Percentiles rank a stretch among this genome's conserved stretches.
These are phyloP conservation scores for Sporothrix schenckii DNA, from an alignment of 2,329 filamentous ascomycete genomes.

Conservation along the genomic window DNA sequence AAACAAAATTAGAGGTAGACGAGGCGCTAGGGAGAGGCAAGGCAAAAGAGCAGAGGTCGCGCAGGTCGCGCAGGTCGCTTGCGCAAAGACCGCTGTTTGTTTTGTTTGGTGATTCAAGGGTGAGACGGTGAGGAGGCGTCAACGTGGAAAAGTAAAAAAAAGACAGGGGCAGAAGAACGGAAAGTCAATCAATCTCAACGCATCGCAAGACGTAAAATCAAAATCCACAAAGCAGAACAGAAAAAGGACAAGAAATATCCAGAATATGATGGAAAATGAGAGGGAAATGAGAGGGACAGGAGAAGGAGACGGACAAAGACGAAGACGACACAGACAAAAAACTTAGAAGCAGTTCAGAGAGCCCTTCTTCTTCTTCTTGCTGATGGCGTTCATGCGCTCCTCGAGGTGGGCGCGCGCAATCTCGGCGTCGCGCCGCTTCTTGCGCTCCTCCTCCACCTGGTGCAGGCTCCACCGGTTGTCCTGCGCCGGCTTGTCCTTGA, in stretches of 20 bases:
- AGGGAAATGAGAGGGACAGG: not conserved
- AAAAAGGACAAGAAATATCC: not conserved
- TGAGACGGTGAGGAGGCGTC: not conserved
- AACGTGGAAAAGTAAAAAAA: not conserved
- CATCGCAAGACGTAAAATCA: conserved; percentile 28
- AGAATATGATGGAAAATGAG: not conserved
- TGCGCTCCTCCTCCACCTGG: conserved; percentile 93
- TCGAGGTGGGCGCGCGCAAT: conserved; percentile 85
- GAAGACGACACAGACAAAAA: not conserved
- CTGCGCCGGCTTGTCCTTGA: conserved; percentile 58
- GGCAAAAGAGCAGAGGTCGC: not conserved
- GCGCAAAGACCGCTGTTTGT: conserved; percentile 27
- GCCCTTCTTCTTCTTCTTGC: conserved; percentile 92
- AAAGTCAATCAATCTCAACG: conserved; percentile 10
- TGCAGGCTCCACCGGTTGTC: conserved; percentile 73
- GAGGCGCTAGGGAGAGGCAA: conserved; percentile 20
- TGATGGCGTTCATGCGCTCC: conserved; percentile 90
- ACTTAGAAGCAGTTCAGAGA: conserved; percentile 94
- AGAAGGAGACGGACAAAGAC: conserved; percentile 2
- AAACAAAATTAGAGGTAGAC: conserved; percentile 20
- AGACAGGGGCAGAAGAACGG: not conserved
- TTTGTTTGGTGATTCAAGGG: conserved; percentile 1
- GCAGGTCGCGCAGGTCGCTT: not conserved
- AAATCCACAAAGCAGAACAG: conserved; percentile 4
- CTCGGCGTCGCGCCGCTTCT: conserved; percentile 88